Percentiles rank a stretch among this genome's conserved stretches.
Evolutionary conservation across 1,284 basidiomycete genomes (phyloP).

Genomic region (Ganoderma meredithae): DNA sequence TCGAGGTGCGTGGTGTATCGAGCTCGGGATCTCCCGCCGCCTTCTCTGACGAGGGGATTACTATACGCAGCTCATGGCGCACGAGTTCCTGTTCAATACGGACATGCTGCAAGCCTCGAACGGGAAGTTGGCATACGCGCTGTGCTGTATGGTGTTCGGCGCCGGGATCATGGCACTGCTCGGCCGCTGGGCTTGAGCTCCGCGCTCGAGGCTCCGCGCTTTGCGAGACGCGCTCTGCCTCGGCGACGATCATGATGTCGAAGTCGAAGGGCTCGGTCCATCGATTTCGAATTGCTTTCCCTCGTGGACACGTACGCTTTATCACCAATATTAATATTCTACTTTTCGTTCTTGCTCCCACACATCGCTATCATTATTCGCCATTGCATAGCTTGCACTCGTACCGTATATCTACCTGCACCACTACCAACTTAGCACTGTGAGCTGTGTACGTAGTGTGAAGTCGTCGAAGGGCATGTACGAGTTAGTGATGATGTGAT

Average conservation of each 20-base stretch:
- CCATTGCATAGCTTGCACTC: neutral
- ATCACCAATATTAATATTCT: no score
- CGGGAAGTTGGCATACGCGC: constrained; percentile 69
- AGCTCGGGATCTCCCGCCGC: neutral
- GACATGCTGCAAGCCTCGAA: constrained; percentile 79
- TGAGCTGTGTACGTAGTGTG: constrained; percentile 17
- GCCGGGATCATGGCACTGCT: constrained; percentile 87
- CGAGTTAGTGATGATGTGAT: constrained; percentile 15
- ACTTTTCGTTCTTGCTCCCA: neutral
- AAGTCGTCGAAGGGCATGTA: constrained; percentile 27
- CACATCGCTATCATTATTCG: constrained; percentile 10
- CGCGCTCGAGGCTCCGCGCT: neutral
- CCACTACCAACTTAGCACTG: neutral
- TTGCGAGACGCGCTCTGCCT: neutral
- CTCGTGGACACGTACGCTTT: neutral
- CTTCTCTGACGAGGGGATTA: constrained; percentile 9
- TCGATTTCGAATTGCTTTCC: neutral
- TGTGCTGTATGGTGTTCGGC: constrained; percentile 79
- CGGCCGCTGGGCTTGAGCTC: constrained; percentile 79
- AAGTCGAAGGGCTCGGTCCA: neutral
- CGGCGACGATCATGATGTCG: constrained; percentile 4
- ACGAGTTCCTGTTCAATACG: constrained; percentile 91
- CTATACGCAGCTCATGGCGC: constrained; percentile 75
- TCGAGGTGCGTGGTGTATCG: constrained; percentile 65
- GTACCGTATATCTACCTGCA: neutral